Evolutionary conservation across 2,329 filamentous ascomycete species (phyloP), one percentile per base, ranked within the genome.

Genomic region (Alternaria metachromatica): DNA sequence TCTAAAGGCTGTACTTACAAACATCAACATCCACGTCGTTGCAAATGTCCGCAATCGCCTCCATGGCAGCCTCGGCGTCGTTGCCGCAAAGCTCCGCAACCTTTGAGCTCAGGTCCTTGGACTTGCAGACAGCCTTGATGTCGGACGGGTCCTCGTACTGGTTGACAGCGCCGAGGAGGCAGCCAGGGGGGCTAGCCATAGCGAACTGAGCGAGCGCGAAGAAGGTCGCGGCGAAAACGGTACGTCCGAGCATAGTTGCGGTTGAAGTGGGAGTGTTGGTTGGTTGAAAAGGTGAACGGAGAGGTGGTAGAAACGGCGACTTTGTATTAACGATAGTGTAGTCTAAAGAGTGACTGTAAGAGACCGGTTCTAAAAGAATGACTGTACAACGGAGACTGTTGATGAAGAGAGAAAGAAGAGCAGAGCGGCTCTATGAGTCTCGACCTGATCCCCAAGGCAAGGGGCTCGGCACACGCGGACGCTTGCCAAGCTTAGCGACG

Each of bases 131-230:
- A 26, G 67, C 54, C 54, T 70, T 63, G 55, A 78, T 62, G 53
- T 77, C 71, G 10, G 67, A 41, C 8, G 75, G 72, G 65, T 70
- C 58, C n/a, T 68, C 55, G 67, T 74, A 76, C 48, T 66, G 55
- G 68, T 76, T 77, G 43, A 75, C 64, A 25, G 75, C 75, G 57
- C 73, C 76, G 50, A 77, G 71, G 30, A 77, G 66, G 64, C 75
- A 78, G 58, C 65, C 71, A 6, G 76, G 72, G 18, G 73, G 68
- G 12, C 66, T 62, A 18, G 75, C 74, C 51, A 69, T 60, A 26
- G 65, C 66, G 48, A 76, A 65, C 43, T 67, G 59, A 41, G 74
- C 64, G 30, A 76, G 62, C 12, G 73, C 75, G 46, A 72, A 54
- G 59, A 76, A 67, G 18, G 72, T 69, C 59, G 71, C 61, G 57